These are phyloP conservation scores for Cytospora piceae DNA, from an alignment of 2,329 filamentous ascomycete genomes.

Conservation along the genomic window DNA sequence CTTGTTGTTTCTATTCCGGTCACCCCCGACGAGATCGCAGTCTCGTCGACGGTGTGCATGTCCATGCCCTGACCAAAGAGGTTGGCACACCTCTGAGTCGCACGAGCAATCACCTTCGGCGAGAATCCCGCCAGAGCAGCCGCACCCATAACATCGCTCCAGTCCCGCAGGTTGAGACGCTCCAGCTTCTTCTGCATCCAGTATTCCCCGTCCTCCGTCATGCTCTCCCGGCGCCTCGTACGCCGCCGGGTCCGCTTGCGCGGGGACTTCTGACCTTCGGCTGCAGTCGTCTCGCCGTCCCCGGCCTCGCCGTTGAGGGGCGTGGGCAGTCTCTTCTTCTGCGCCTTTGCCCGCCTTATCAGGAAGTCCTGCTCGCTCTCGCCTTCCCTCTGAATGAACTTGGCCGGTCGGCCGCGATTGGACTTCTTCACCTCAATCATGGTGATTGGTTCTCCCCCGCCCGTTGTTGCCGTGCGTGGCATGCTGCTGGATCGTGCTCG, in stretches of 20 bases:
- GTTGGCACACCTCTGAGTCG: conserved; percentile 73
- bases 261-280: conserved; percentile 28
- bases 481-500: conserved; percentile 16
- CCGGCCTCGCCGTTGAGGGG: conserved; percentile 37
- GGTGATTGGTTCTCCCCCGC: background rate
- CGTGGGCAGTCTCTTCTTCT: conserved; percentile 44
- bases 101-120: conserved; percentile 64
- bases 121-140: conserved; percentile 77
- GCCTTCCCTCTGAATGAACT: conserved; percentile 33
- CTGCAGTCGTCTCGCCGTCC: conserved; percentile 36
- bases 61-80: conserved; percentile 76
- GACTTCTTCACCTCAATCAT: background rate
- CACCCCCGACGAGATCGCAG: background rate
- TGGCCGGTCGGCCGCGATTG: conserved; percentile 32
- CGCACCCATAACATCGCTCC: conserved; percentile 82
- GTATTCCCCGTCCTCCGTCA: conserved; percentile 32
- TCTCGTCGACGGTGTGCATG: conserved; percentile 54
- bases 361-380: conserved; percentile 43
- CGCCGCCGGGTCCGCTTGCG: conserved; percentile 33
- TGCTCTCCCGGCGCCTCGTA: conserved; percentile 32
- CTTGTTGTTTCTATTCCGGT: conserved; percentile 39
- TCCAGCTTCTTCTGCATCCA: conserved; percentile 28
- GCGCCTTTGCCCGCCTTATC: conserved; percentile 39
- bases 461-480: background rate
- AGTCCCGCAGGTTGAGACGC: conserved; percentile 65